Conservation (phyloP, 2,329 filamentous ascomycete genomes). For the Exophiala sideris region DNA sequence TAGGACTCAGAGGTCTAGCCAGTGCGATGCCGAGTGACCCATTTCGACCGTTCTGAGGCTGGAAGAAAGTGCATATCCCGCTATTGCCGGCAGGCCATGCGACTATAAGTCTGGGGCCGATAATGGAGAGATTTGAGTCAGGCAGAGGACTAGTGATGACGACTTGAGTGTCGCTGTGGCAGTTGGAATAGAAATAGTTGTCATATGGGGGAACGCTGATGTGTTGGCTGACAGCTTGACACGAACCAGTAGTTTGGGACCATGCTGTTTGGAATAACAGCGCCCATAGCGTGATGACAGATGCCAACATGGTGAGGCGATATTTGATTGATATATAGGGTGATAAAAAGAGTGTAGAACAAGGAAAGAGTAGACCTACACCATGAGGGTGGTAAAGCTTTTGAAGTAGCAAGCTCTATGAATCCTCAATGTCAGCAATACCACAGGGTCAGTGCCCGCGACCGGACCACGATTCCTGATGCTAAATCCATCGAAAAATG, state of each 20-base stretch:
- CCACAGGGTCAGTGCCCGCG: no score
- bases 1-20: conserved; percentile 46
- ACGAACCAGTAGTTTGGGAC: conserved; percentile 25
- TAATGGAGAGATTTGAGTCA: conserved; percentile 53
- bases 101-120: conserved; percentile 57
- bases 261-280: conserved; percentile 24
- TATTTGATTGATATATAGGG: neutral
- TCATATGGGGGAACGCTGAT: conserved; percentile 58
- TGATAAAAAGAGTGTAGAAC: neutral
- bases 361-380: neutral
- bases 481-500: conserved; percentile 4
- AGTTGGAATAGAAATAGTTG: conserved; percentile 66
- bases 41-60: conserved; percentile 52
- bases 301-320: conserved; percentile 26
- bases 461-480: neutral
- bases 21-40: conserved; percentile 54
- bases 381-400: neutral
- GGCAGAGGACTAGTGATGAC: conserved; percentile 58
- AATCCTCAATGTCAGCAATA: neutral
- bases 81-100: conserved; percentile 67
- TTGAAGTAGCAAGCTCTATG: neutral
- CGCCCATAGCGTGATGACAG: conserved; percentile 14
- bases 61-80: conserved; percentile 57
- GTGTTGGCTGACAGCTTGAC: conserved; percentile 38
- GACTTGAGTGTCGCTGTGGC: conserved; percentile 57